phyloP scores from a whole-genome alignment of 345 rosid species.

The Luvunga scandens region DNA sequence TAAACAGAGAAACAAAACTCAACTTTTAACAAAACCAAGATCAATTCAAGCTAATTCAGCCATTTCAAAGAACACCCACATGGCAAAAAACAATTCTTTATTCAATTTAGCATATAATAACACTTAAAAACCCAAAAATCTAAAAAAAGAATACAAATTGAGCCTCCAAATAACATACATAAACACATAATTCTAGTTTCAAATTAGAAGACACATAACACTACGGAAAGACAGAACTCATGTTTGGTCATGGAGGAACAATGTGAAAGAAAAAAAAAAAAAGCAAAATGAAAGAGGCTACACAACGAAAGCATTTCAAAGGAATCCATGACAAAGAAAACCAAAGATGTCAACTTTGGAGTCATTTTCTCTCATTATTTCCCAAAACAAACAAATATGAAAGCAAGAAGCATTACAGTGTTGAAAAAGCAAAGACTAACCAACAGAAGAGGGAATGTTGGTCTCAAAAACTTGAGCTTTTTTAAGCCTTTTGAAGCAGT shows the following conservation, averaged over 20 bases:
- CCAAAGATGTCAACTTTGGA: neutral
- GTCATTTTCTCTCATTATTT: neutral
- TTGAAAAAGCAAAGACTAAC: conserved; percentile 38
- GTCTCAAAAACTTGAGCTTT: conserved; percentile 64
- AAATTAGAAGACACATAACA: neutral
- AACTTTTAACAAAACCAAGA: conserved; percentile 3
- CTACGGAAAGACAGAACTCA: neutral
- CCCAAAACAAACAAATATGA: neutral
- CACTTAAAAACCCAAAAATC: neutral
- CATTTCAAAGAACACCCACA: conserved; percentile 7
- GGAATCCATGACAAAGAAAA: neutral
- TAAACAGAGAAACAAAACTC: neutral
- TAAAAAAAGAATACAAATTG: neutral
- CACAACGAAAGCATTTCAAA: neutral
- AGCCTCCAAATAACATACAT: neutral
- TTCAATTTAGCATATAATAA: conserved; percentile 15
- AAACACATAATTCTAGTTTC: neutral
- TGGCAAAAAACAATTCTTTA: neutral
- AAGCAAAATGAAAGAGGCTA: neutral
- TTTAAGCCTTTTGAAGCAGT: conserved; percentile 72
- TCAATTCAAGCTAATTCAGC: conserved; percentile 3
- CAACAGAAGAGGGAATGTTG: conserved; percentile 70
- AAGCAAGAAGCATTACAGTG: neutral
- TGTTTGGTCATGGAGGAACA: neutral
- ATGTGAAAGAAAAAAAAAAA: neutral